A percentile compares a stretch with the other conserved stretches of the same genome.
Conservation (phyloP, 2,329 filamentous ascomycete species). For the Paracoccidioides lutzii region DNA sequence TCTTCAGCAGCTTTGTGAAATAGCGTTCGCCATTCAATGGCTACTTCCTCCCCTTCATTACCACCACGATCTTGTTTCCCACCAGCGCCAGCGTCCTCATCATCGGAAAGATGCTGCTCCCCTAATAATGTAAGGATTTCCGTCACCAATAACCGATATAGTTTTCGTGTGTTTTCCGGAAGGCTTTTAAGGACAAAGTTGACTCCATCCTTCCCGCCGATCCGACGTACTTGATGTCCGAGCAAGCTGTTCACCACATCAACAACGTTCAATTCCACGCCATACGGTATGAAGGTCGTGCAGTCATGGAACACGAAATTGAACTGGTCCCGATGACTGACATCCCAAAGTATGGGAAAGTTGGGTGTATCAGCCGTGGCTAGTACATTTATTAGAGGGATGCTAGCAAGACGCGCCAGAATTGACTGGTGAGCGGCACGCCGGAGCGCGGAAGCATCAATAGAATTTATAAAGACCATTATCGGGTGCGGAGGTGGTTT, state of each 20-base stretch:
- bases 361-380: conserved; percentile 80
- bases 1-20: conserved; percentile 95
- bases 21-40: conserved; percentile 77
- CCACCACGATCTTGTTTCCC: conserved; percentile 12
- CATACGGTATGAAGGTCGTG: conserved; percentile 71
- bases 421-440: conserved; percentile 56
- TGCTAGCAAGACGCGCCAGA: conserved; percentile 62
- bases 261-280: conserved; percentile 66
- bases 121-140: conserved; percentile 64
- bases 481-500: conserved; percentile 35
- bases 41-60: conserved; percentile 35
- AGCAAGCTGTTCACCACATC: conserved; percentile 83
- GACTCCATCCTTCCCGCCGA: conserved; percentile 83
- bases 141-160: conserved; percentile 73
- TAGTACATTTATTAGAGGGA: conserved; percentile 58
- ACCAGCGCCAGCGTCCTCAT: conserved; percentile 34
- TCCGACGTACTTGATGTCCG: conserved; percentile 62
- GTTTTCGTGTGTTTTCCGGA: conserved; percentile 77
- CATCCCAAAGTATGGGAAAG: conserved; percentile 82
- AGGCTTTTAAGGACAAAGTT: conserved; percentile 80
- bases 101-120: conserved; percentile 36
- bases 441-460: conserved; percentile 68
- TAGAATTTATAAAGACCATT: conserved; percentile 68
- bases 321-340: conserved; percentile 66
- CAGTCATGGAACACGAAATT: conserved; percentile 87